Percentiles rank a stretch among this genome's conserved stretches.
Conservation (phyloP, 106 monocot species). For the Dendrobium huoshanense region DNA sequence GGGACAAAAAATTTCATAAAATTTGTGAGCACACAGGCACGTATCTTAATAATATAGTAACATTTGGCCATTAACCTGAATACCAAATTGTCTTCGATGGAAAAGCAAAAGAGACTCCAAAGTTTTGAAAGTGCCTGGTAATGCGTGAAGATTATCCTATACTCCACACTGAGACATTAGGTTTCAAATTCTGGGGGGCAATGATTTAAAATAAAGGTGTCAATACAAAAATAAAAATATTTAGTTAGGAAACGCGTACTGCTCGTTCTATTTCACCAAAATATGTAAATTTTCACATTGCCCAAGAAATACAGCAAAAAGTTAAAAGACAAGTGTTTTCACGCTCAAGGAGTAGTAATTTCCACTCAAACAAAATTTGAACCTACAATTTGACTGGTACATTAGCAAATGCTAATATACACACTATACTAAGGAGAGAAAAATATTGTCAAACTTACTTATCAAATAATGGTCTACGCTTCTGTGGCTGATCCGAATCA, state of each 20-base stretch:
- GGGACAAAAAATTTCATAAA: neutral
- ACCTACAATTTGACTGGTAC: neutral
- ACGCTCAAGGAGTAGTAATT: neutral
- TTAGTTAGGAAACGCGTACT: neutral
- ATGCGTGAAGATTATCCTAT: neutral
- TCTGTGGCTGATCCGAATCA: conserved; percentile 72
- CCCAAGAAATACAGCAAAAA: neutral
- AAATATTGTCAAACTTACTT: conserved; percentile 44
- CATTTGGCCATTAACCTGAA: neutral
- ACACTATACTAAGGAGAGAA: neutral
- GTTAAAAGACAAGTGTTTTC: neutral
- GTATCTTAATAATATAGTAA: neutral
- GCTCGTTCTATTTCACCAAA: neutral
- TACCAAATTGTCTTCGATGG: neutral
- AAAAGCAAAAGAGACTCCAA: neutral
- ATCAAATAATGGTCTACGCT: conserved; percentile 53
- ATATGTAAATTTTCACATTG: neutral
- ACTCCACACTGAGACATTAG: neutral
- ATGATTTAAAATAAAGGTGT: neutral
- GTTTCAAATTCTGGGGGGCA: neutral
- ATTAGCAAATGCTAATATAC: neutral
- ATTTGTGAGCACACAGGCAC: neutral
- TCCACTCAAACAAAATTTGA: neutral
- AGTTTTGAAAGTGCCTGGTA: neutral
- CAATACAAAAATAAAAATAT: neutral